These are phyloP conservation scores for Penicillium decumbens DNA, from an alignment of 2,329 filamentous ascomycete species.

Conservation along the genomic window DNA sequence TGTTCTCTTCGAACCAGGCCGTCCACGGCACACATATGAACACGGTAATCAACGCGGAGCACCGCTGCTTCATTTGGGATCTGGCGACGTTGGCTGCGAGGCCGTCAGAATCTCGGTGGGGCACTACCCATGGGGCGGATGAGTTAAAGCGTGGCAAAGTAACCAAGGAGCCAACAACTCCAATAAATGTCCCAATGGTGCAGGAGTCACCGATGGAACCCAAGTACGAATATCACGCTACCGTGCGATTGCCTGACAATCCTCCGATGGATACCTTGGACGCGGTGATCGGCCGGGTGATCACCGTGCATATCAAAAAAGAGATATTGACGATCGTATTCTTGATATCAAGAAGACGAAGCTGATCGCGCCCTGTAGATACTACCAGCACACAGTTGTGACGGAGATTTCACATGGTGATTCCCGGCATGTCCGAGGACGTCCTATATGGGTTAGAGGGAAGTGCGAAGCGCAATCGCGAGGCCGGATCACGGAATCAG, in stretches of 20 bases:
- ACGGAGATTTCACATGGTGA: slow-evolving; percentile 57
- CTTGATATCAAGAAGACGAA: slow-evolving; percentile 54
- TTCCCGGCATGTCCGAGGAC: slow-evolving; percentile 39
- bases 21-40: slow-evolving; percentile 49
- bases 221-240: slow-evolving; percentile 55
- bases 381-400: slow-evolving; percentile 56
- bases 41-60: slow-evolving; percentile 54
- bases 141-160: slow-evolving; percentile 52
- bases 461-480: slow-evolving; percentile 25
- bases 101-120: slow-evolving; percentile 54
- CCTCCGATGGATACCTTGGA: slow-evolving; percentile 56
- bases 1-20: slow-evolving; percentile 59
- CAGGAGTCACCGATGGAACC: slow-evolving; percentile 53
- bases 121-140: slow-evolving; percentile 48
- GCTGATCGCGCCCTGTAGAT: slow-evolving; percentile 59
- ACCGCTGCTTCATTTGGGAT: slow-evolving; percentile 56
- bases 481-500: slow-evolving; percentile 3
- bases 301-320: slow-evolving; percentile 56
- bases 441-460: slow-evolving; percentile 40
- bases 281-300: slow-evolving; percentile 54
- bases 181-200: slow-evolving; percentile 50
- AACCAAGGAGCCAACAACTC: slow-evolving; percentile 44
- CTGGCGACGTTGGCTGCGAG: slow-evolving; percentile 54
- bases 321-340: slow-evolving; percentile 51
- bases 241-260: slow-evolving; percentile 52